These are phyloP conservation scores for Flaveria robusta DNA, from an alignment of 129 eudicot genomes.

Conservation along the genomic window DNA sequence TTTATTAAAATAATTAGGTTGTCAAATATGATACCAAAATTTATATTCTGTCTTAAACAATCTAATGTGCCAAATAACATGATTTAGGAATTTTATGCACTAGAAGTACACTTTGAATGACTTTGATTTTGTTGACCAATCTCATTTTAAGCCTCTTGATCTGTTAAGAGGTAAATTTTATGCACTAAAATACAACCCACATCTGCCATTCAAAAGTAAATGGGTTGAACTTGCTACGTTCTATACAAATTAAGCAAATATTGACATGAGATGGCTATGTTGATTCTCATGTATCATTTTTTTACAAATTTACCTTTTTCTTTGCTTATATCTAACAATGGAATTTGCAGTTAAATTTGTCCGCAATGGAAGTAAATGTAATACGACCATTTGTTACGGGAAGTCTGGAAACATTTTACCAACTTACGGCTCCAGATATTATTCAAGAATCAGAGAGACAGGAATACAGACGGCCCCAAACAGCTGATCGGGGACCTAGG, in stretches of 20 bases:
- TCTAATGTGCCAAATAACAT: background rate
- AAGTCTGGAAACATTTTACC: slow-evolving; percentile 78
- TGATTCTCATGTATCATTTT: background rate
- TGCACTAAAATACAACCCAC: background rate
- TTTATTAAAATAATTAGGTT: background rate
- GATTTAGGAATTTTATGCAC: background rate
- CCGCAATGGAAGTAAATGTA: slow-evolving; percentile 98
- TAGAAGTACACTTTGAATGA: background rate
- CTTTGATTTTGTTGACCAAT: background rate
- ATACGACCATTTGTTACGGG: slow-evolving; percentile 83
- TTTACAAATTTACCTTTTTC: background rate
- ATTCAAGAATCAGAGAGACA: slow-evolving; percentile 65
- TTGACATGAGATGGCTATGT: slow-evolving; percentile 2
- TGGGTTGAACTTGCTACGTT: background rate
- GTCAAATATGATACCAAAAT: background rate
- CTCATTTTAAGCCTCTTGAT: background rate
- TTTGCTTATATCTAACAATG: slow-evolving; percentile 14
- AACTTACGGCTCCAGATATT: slow-evolving; percentile 78
- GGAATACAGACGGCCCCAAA: slow-evolving; percentile 59
- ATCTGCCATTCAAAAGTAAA: background rate
- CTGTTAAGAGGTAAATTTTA: background rate
- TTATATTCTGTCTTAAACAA: background rate
- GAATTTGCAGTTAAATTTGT: slow-evolving; percentile 66
- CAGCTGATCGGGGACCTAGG: slow-evolving; percentile 81
- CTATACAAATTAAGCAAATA: background rate